Base-by-base conservation (phyloP, 345 rosid genomes). In the Kandelia obovata region DNA sequence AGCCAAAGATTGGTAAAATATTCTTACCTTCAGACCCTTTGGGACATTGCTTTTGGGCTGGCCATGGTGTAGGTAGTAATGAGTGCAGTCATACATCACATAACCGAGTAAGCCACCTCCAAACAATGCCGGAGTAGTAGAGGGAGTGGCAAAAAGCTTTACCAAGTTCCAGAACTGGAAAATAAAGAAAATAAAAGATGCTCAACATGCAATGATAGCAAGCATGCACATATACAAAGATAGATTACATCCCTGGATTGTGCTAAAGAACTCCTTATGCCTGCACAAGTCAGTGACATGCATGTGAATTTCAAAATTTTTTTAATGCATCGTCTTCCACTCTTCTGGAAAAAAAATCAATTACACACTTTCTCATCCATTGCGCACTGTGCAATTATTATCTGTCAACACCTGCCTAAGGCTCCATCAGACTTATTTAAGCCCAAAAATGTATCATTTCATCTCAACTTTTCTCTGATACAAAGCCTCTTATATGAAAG, bases 1-100 rank as follows among this genome's bases (percentile, higher is more conserved):
- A 43, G 60, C 30, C 37, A 62, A 65, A 58, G 31, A 35, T n/a
- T 9, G 27, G 60, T 17, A 13, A 7, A n/a, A 4, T 49, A 1
- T 31, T 46, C 27, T 79, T 65, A 89, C 98, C 96, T 94, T 94
- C 61, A 94, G 96, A 71, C 76, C 72, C 74, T 85, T 87, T 8
- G 96, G 73, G 35, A 80, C 62, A 56, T 83, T 68, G 7, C 59
- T 78, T 43, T 89, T 64, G 39, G 98, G 98, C 72, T 89, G 98
- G 66, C 93, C 97, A 72, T 94, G 97, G 82, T 94, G 98, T 69
- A 94, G 75, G 77, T 94, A 94, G 82, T 89, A 94, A 74, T 94
- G 98, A 67, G 93, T 91, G 62, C 86, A 84, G 75, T 94, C 98
- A 65, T 91, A 94, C 39, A 89, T 84, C 63, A 94, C 96, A 70